Base-by-base conservation (phyloP, 345 rosid species). In the Cardamine occulta region DNA sequence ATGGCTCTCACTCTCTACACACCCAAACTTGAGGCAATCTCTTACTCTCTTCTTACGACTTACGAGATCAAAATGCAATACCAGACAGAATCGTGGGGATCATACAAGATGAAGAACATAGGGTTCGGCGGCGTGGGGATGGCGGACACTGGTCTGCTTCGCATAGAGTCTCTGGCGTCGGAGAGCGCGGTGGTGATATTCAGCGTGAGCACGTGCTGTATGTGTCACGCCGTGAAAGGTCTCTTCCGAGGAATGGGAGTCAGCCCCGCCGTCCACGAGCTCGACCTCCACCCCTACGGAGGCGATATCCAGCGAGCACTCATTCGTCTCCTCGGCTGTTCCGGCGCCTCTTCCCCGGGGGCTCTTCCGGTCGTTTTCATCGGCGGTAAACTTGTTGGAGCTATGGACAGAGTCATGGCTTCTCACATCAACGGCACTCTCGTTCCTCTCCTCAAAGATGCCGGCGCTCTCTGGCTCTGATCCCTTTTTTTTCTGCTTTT, bases 341-440 rank as follows among this genome's bases (percentile, higher is more conserved):
- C 89, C 9, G 74, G 74, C 60, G 60, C 72, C 18, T 51, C 79
- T 10, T 85, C 96, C n/a, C 78, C 89, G 0, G 69, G 73, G 0
- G 85, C 86, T n/a, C 83, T 91, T 54, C 97, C 98, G 3, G 96
- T 89, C n/a, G 98, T 93, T 10, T 93, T 93, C 83, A 80, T 93
- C 7, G 98, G 98, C 1, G 98, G 98, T 0, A 93, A 89, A 76
- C 93, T 93, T 6, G 91, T 93, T 2, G 98, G 98, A 4, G 82
- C 91, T 24, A 93, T 89, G 97, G 98, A 93, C 52, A 76, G 86
- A 79, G 97, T 93, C 81, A 88, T 93, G 97, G 92, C 97, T 39
- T 88, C 93, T 42, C 98, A 93, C 76, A 93, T 93, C 63, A 93
- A 89, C 66, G 98, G 97, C 63, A 56, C 97, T 61, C 97, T 93